Evolutionary conservation across 352 stramenopile species (phyloP).

Genomic region (Aphanomyces cochlioides): DNA sequence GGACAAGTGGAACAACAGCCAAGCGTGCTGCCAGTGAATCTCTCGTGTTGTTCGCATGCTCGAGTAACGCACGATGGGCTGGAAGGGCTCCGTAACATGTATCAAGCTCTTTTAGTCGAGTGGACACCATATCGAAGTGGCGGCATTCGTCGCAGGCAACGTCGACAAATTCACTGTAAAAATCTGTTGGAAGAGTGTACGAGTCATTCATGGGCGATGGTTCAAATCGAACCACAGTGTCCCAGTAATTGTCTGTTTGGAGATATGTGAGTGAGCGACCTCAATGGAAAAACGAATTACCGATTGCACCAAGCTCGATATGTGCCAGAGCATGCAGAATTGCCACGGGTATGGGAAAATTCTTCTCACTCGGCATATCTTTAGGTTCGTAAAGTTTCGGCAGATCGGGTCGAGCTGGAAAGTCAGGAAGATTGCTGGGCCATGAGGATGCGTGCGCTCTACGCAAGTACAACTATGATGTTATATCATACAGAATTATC

Average conservation of each 20-base stretch:
- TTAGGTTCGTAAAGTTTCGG: constrained; percentile 63
- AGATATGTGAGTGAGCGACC: background rate
- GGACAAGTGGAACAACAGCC: constrained; percentile 73
- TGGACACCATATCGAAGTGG: constrained; percentile 77
- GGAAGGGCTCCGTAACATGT: constrained; percentile 66
- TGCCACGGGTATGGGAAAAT: constrained; percentile 59
- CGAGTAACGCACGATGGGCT: constrained; percentile 59
- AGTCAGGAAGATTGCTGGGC: constrained; percentile 38
- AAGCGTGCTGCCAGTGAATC: constrained; percentile 62
- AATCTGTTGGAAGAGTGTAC: constrained; percentile 43
- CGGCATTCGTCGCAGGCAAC: constrained; percentile 70
- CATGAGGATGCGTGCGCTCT: constrained; percentile 32
- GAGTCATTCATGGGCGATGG: constrained; percentile 35
- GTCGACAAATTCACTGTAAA: constrained; percentile 71
- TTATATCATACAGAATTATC: background rate
- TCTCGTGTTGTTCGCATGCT: constrained; percentile 70
- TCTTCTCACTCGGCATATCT: constrained; percentile 65
- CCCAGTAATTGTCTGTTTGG: constrained; percentile 80
- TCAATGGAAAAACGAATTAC: constrained; percentile 28
- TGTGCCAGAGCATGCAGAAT: constrained; percentile 83
- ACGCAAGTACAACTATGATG: background rate
- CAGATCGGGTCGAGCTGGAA: constrained; percentile 46
- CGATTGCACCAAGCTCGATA: constrained; percentile 79
- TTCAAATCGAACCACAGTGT: constrained; percentile 80
- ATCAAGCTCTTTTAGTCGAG: constrained; percentile 53